Base-by-base conservation (phyloP, 768 basidiomycete species). In the Leucocoprinus birnbaumii region DNA sequence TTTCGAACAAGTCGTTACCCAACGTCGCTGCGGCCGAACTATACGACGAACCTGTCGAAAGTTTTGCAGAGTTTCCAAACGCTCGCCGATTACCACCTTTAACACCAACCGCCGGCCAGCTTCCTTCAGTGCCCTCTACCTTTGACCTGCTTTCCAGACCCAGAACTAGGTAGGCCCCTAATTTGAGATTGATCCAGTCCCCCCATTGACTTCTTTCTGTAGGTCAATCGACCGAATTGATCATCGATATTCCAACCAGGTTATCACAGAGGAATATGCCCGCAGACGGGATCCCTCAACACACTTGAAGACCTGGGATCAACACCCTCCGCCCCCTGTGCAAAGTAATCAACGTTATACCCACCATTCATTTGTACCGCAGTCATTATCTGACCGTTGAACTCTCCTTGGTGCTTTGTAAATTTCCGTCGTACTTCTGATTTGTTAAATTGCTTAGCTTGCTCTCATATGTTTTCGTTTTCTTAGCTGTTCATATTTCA, bases 331-430 rank as follows among this genome's bases (percentile, higher is more conserved):
- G 16, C 52, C 24, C 13, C 51, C 26, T 8, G 45, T 37, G 16
- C 24, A 25, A 48, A 50, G 44, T 13, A 53, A 31, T 10, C 44
- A 35, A 40, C 46, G 18, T 2, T 44, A 57, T 48, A 46, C 56
- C 27, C 49, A 57, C 5, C 55, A 50, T 40, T 34, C 25, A 45
- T 58, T 40, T 38, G 35, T 47, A 26, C 35, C 24, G 16, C 37
- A 48, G 19, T 16, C 18, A 16, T 44, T 44, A 6, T 37, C 16
- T n/a, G 19, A 37, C 9, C 42, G 43, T 10, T 53, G 45, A 40
- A 3, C 13, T 48, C 6, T 9, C 0, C n/a, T n/a, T n/a, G n/a
- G 24, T 31, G 40, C 44, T 44, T 45, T 14, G 19, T 14, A 3
- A 19, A 1, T 22, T 4, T 35, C n/a, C 9, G 6, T 35, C 13